These are phyloP conservation scores for Neobulgaria alba DNA, from an alignment of 2,329 filamentous ascomycete genomes.

Conservation along the genomic window DNA sequence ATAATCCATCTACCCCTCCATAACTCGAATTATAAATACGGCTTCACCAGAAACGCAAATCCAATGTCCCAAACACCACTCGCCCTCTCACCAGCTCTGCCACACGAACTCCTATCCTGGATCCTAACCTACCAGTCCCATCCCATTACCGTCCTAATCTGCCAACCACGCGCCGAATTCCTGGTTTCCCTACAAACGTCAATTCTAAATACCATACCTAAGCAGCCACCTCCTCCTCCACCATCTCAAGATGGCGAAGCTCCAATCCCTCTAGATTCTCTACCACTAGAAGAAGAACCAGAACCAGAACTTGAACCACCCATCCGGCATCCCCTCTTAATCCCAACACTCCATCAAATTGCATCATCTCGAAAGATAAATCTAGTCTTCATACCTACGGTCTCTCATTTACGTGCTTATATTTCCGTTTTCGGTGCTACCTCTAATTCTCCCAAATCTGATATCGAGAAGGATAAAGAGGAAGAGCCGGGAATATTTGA, in stretches of 20 bases:
- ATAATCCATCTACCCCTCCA: not conserved
- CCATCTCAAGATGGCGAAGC: not conserved
- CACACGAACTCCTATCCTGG: conserved; percentile 55
- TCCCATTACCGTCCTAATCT: conserved; percentile 63
- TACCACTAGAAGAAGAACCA: conserved; percentile 1
- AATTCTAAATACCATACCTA: conserved; percentile 25
- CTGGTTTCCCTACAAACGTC: conserved; percentile 47
- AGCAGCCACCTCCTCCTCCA: conserved; percentile 6
- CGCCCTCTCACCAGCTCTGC: conserved; percentile 44
- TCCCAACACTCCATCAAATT: conserved; percentile 60
- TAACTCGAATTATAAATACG: not conserved
- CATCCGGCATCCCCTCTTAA: conserved; percentile 39
- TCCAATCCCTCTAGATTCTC: conserved; percentile 10
- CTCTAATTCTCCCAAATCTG: not conserved
- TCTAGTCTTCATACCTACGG: conserved; percentile 63
- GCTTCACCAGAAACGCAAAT: not conserved
- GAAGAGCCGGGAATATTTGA: conserved; percentile 15
- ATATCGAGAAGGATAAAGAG: conserved; percentile 3
- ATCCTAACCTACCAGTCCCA: conserved; percentile 47
- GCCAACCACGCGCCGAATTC: conserved; percentile 57
- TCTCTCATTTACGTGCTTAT: conserved; percentile 70
- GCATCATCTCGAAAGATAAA: conserved; percentile 60
- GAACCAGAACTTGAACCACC: not conserved
- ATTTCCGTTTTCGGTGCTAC: conserved; percentile 41
- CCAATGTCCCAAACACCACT: conserved; percentile 29